Percentiles rank a stretch among this genome's conserved stretches.
phyloP scores from a whole-genome alignment of 1,284 basidiomycete genomes.

The Retiboletus fuscus region DNA sequence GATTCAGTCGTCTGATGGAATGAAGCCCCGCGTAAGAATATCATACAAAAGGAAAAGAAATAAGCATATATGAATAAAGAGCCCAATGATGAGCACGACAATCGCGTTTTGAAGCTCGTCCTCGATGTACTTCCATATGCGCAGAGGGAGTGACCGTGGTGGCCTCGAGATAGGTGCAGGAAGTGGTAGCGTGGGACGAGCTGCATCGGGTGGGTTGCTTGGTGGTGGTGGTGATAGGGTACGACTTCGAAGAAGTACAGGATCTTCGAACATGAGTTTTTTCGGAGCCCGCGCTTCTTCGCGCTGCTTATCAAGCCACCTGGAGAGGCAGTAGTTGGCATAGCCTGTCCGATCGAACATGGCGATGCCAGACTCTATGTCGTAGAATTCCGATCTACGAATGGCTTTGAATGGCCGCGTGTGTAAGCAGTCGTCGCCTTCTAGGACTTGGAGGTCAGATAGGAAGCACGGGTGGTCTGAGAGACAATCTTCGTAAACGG shows the following conservation, averaged over 20 bases:
- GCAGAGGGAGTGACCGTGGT: conserved; percentile 27
- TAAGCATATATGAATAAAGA: conserved; percentile 46
- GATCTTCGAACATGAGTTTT: conserved; percentile 43
- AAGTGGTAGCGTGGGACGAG: conserved; percentile 2
- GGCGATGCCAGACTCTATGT: conserved; percentile 46
- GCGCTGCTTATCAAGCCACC: conserved; percentile 46
- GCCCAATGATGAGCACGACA: conserved; percentile 40
- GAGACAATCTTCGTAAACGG: conserved; percentile 48
- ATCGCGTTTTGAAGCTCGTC: conserved; percentile 48
- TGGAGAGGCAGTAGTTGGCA: conserved; percentile 43
- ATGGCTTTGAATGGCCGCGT: conserved; percentile 21
- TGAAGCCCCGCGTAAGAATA: conserved; percentile 43
- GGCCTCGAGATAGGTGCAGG: conserved; percentile 5
- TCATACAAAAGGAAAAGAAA: conserved; percentile 48
- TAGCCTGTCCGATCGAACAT: conserved; percentile 46
- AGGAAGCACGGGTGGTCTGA: conserved; percentile 37
- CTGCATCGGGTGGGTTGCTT: not conserved
- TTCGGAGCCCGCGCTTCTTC: conserved; percentile 29
- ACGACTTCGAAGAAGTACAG: conserved; percentile 30
- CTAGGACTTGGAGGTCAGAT: conserved; percentile 38
- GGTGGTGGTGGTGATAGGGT: conserved; percentile 29
- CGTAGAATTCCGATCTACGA: conserved; percentile 45
- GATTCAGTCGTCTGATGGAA: conserved; percentile 42
- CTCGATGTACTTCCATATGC: conserved; percentile 37
- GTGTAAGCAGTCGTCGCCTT: conserved; percentile 27